Percentiles rank a stretch among this genome's conserved stretches.
These are phyloP conservation scores for Zea luxurians DNA, from an alignment of 176 grass and related monocot genomes.

Conservation along the genomic window DNA sequence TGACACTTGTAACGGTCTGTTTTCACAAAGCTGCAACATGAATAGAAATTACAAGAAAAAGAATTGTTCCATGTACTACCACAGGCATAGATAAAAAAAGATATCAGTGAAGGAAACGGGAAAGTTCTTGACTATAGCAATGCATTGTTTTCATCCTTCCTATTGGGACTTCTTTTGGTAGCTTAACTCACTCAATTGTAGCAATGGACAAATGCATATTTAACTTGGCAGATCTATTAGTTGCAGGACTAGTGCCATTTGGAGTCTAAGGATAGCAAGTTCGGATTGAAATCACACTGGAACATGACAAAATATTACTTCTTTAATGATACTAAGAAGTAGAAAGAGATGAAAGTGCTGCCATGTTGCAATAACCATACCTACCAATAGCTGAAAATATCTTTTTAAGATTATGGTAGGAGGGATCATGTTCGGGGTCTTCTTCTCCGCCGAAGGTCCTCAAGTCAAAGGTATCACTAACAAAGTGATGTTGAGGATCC, in stretches of 20 bases:
- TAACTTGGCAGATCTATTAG: slow-evolving; percentile 85
- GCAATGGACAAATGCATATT: slow-evolving; percentile 26
- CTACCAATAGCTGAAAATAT: slow-evolving; percentile 85
- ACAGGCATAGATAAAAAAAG: not conserved
- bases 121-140: no score
- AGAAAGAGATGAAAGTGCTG: not conserved
- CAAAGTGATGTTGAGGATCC: no score
- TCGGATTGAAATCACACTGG: slow-evolving; percentile 87
- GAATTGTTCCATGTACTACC: not conserved
- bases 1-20: not conserved
- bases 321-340: slow-evolving; percentile 2
- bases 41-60: not conserved
- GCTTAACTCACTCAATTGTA: not conserved
- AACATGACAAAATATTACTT: slow-evolving; percentile 33
- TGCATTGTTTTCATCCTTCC: no score
- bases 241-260: slow-evolving; percentile 72
- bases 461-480: no score
- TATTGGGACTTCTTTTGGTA: not conserved
- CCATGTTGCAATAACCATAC: slow-evolving; percentile 38
- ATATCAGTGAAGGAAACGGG: not conserved
- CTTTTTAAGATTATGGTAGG: slow-evolving; percentile 96
- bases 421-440: slow-evolving; percentile 37
- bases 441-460: no score
- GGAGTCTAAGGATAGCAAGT: slow-evolving; percentile 94
- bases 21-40: not conserved